Conservation (phyloP, 257 asterid genomes). For the Verbena officinalis region DNA sequence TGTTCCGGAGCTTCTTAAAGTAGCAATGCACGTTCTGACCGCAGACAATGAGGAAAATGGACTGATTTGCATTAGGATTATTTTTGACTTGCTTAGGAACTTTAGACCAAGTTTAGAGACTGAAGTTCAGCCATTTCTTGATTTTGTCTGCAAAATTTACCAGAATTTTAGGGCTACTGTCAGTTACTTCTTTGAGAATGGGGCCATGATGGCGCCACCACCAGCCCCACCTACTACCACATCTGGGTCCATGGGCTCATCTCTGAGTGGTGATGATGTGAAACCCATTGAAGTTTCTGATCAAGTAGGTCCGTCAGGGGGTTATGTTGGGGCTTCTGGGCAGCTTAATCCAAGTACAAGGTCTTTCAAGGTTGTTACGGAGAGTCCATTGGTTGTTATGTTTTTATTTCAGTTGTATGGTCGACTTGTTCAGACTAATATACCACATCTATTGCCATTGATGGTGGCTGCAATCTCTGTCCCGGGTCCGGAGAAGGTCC, state of each 20-base stretch:
- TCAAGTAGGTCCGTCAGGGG: constrained; percentile 67
- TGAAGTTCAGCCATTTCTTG: constrained; percentile 98
- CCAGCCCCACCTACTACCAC: constrained; percentile 61
- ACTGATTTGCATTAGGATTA: constrained; percentile 89
- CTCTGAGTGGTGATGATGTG: constrained; percentile 79
- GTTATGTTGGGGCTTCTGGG: constrained; percentile 65
- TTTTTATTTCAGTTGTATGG: constrained; percentile 93
- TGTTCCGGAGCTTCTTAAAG: constrained; percentile 93
- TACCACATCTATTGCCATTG: constrained; percentile 88
- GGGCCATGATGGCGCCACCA: constrained; percentile 82
- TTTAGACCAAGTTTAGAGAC: constrained; percentile 87
- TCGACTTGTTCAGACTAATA: constrained; percentile 96
- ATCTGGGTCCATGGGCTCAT: constrained; percentile 60
- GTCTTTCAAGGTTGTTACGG: constrained; percentile 95
- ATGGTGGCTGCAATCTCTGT: constrained; percentile 97
- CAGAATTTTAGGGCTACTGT: constrained; percentile 92
- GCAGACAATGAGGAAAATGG: constrained; percentile 97
- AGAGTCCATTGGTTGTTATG: constrained; percentile 99
- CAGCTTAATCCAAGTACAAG: constrained; percentile 97
- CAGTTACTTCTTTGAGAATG: constrained; percentile 92
- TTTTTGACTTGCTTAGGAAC: constrained; percentile 95
- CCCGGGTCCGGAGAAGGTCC: constrained; percentile 94
- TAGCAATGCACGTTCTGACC: constrained; percentile 93
- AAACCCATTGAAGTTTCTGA: constrained; percentile 82
- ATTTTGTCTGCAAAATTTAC: constrained; percentile 95